phyloP scores from a whole-genome alignment of 257 asterid species.

The Petunia axillaris region DNA sequence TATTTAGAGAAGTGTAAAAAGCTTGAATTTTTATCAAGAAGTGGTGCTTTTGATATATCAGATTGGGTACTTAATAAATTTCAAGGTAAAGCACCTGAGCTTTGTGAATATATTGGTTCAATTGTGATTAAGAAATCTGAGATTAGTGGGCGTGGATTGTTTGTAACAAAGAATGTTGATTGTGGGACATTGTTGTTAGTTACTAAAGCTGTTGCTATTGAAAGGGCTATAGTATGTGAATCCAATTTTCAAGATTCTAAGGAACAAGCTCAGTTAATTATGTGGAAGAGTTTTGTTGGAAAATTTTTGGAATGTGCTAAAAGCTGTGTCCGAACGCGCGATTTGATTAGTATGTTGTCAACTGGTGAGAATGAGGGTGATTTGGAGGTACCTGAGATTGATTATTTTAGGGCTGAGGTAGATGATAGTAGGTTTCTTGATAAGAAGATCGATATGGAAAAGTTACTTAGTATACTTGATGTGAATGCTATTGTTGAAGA shows the following conservation, averaged over 20 bases:
- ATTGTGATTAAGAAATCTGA: slow-evolving; percentile 70
- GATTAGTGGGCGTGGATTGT: slow-evolving; percentile 76
- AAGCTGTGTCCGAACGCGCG: slow-evolving; percentile 39
- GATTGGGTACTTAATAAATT: slow-evolving; percentile 75
- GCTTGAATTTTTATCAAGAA: slow-evolving; percentile 62
- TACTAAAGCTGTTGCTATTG: slow-evolving; percentile 70
- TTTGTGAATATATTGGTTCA: slow-evolving; percentile 70
- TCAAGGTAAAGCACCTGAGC: slow-evolving; percentile 57
- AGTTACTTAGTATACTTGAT: slow-evolving; percentile 59
- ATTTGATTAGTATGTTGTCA: slow-evolving; percentile 55
- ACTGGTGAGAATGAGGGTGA: slow-evolving; percentile 55
- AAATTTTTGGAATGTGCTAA: slow-evolving; percentile 48
- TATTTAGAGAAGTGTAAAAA: slow-evolving; percentile 58
- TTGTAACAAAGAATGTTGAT: slow-evolving; percentile 63
- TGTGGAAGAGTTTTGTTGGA: slow-evolving; percentile 83
- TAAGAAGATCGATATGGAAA: slow-evolving; percentile 47
- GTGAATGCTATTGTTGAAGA: slow-evolving; percentile 72
- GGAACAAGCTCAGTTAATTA: slow-evolving; percentile 58
- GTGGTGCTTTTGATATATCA: slow-evolving; percentile 72
- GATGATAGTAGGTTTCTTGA: slow-evolving; percentile 28
- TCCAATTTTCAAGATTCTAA: slow-evolving; percentile 37
- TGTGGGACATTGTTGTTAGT: slow-evolving; percentile 60
- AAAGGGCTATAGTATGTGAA: slow-evolving; percentile 70
- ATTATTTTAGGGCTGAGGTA: slow-evolving; percentile 49
- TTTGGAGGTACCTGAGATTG: slow-evolving; percentile 52